Base-by-base conservation (phyloP, 164 flowering plant genomes). In the Vitis labrusca region DNA sequence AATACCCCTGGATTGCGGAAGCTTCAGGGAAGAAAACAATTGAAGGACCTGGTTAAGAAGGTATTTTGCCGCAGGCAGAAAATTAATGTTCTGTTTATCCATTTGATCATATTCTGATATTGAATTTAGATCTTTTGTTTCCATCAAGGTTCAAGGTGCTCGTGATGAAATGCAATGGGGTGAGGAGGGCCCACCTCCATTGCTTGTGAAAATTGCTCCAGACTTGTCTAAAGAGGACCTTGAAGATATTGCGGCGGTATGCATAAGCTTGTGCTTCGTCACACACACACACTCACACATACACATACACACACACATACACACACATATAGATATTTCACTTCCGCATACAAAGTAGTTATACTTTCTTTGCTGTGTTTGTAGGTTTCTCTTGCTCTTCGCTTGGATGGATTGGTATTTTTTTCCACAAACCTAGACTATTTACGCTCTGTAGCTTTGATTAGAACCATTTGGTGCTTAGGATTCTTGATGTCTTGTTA, bases 91-190 rank as follows among this genome's bases (percentile, higher is more conserved):
- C 30, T 17, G 30, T 57, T 13, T 11, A 32, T 69, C 7, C 67
- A 17, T 14, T 61, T 23, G 19, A 14, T 14, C 2, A 3, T 11
- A 14, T 37, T 44, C 11, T 52, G 54, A 54, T 63, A 32, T n/a
- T 16, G 64, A 59, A 27, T 14, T 52, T 8, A 14, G 6, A 23
- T 23, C 29, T 47, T 55, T 61, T 54, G 7, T 70, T 78, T 59
- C 74, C 9, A 19, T 73, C 3, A 76, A 95, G 99, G 88, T 96
- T 76, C 97, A 91, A 88, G 97, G 94, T 73, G 98, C 99, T 76
- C 93, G 99, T 69, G 97, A 96, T 82, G 98, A 96, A 82, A 96
- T 96, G 99, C 98, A 91, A 78, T 96, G 99, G 99, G 99, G 91
- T 67, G 99, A 93, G 69, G 98, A 93, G 71, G 99, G 99, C 17